Base-by-base conservation (phyloP, 2,329 filamentous ascomycete species). In the Fusarium hainanense region DNA sequence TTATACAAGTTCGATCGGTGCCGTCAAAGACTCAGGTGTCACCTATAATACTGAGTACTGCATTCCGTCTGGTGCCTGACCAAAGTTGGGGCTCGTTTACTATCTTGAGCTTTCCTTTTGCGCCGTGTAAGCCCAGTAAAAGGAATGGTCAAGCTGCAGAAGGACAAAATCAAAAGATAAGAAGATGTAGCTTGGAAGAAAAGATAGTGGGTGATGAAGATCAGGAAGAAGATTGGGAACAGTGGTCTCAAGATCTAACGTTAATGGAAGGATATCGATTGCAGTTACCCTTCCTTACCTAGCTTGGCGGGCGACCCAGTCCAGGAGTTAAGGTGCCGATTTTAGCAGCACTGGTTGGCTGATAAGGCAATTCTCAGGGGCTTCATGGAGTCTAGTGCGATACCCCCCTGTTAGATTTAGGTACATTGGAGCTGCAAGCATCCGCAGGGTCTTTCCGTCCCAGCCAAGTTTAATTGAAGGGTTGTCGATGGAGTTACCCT, bases 281-380 rank as follows among this genome's bases (percentile, higher is more conserved):
- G 16, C 13, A 46, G 41, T 50, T 28, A 48, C 60, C 48, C 34
- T 55, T 47, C 41, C 10, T 54, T 28, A 18, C 10, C 47, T 28
- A 18, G 23, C 59, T 61, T 54, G 59, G 56, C 59, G 28, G 34
- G 34, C 34, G 34, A 37, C 18, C 34, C 34, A 62, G 13, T n/a
- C 46, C 37, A 61, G 47, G 47, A 48, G 54, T 41, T 41, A 46
- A 41, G 34, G 18, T 37, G 34, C 34, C 48, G 25, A 28, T 61
- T 40, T 52, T 54, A 61, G 62, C 63, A 51, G 44, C 63, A 32
- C 42, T 70, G 62, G 67, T 70, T 70, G 54, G 67, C 30, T 49
- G 20, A 30, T 43, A 32, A 50, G 47, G 23, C 42, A 51, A 48
- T 44, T 27, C 34, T 48, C 58, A 54, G 62, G 62, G 61, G 63